Evolutionary conservation across 768 basidiomycete species (phyloP), one percentile per base, ranked within the genome.

Genomic region (Lentinula sp.): DNA sequence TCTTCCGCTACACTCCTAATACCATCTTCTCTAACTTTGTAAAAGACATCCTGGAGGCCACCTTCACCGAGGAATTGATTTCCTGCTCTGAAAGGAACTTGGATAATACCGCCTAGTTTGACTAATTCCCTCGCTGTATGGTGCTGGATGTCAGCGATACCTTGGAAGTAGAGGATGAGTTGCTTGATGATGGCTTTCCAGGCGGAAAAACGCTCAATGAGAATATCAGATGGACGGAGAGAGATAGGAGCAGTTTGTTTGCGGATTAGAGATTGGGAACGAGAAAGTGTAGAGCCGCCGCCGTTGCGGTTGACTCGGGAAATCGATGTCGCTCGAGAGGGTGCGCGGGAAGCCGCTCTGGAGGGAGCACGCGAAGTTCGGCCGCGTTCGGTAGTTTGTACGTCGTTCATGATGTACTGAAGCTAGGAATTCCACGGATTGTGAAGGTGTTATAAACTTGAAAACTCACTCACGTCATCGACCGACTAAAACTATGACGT

Each of bases 1-100:
- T 96, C 93, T 75, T 98, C 97, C 0, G 97, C 94, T 64, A 98
- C 93, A 60, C 81, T 74, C 53, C 95, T 88, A 0, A 95, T 95
- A 6, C 55, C 55, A 74, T 93, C 95, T 80, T 98, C 94, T 16
- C 97, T 86, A 63, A 99, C 87, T 61, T 78, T 82, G 75, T 94
- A 98, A 74, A 89, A 98, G 16, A 97, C 84, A 69, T 98, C 96
- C 90, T 95, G 93, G 53, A 99, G 77, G 52, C 97, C 96, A 11
- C 92, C 93, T 72, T 98, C 95, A n/a, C 97, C 97, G 4, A 99
- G 80, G 70, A 99, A 99, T 77, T 98, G 96, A 74, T 97, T 96
- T 6, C 95, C 95, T 2, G 92, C 84, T 39, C 89, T 80, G 78
- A 99, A 98, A 0, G 97, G 97, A 0, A 98, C 96, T 72, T 99